phyloP scores from a whole-genome alignment of 2,329 filamentous ascomycete genomes.

The Penicillium concentricum region DNA sequence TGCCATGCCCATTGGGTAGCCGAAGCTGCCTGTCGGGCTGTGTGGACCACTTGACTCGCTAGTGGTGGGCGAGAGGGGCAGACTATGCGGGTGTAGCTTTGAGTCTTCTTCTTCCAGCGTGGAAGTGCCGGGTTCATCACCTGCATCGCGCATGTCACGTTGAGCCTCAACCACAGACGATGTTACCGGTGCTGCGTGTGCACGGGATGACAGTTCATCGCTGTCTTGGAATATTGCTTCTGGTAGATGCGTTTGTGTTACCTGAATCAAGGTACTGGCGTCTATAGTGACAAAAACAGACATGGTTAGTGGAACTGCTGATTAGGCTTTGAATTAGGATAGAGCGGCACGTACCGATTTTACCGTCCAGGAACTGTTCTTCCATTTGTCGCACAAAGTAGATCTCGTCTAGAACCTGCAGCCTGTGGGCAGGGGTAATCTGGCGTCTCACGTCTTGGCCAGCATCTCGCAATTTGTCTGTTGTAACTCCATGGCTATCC shows the following conservation, averaged over 20 bases:
- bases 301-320: not conserved
- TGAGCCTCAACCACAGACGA: not conserved
- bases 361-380: constrained; percentile 30
- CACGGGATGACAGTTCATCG: constrained; percentile 5
- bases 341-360: constrained; percentile 24
- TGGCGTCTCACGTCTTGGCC: constrained; percentile 35
- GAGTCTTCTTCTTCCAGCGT: constrained; percentile 7
- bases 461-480: constrained; percentile 35
- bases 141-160: constrained; percentile 1
- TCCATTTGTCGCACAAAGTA: constrained; percentile 36
- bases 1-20: constrained; percentile 11
- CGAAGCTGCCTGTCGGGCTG: constrained; percentile 16
- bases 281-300: constrained; percentile 5
- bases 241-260: constrained; percentile 21
- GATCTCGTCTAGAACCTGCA: constrained; percentile 36
- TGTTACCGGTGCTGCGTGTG: constrained; percentile 8
- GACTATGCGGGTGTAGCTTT: constrained; percentile 1
- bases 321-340: not conserved
- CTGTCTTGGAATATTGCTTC: constrained; percentile 13
- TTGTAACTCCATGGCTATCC: constrained; percentile 33
- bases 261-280: constrained; percentile 19
- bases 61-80: constrained; percentile 21
- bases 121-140: not conserved
- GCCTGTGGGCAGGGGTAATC: constrained; percentile 28
- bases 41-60: constrained; percentile 23